Evolutionary conservation across 148 eudicot genomes (phyloP).

Genomic region (Fallopia convolvulus): DNA sequence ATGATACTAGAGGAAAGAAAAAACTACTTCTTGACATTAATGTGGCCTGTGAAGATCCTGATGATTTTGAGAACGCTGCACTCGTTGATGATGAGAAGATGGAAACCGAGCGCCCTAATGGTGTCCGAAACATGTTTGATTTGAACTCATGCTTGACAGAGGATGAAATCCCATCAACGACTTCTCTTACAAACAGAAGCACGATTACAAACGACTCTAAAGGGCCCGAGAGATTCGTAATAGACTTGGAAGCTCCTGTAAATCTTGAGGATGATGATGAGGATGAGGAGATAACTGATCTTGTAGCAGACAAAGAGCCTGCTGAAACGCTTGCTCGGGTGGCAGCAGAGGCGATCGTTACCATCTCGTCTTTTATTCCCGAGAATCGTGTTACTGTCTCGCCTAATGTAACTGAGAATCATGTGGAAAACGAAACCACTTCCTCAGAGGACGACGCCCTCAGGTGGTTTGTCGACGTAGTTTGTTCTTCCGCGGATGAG

Average conservation of each 20-base stretch:
- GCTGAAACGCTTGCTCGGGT: constrained; percentile 28
- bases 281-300: background rate
- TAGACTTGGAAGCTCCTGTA: constrained; percentile 7
- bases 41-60: constrained; percentile 37
- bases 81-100: constrained; percentile 18
- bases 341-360: constrained; percentile 67
- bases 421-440: constrained; percentile 8
- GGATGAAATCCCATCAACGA: constrained; percentile 26
- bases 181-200: constrained; percentile 23
- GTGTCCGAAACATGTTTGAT: constrained; percentile 33
- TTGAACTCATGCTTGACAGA: constrained; percentile 40
- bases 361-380: constrained; percentile 39
- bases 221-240: background rate
- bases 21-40: constrained; percentile 25
- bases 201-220: background rate
- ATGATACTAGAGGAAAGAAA: background rate
- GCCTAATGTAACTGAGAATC: constrained; percentile 19
- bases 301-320: constrained; percentile 7
- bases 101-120: constrained; percentile 13
- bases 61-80: background rate
- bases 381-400: constrained; percentile 4
- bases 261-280: background rate
- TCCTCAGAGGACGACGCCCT: constrained; percentile 32
- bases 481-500: constrained; percentile 30
- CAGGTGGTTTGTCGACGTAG: constrained; percentile 49